A percentile compares a stretch with the other conserved stretches of the same genome.
phyloP scores from a whole-genome alignment of 371 early-diverging fungal species.

The Cokeromyces recurvatus region DNA sequence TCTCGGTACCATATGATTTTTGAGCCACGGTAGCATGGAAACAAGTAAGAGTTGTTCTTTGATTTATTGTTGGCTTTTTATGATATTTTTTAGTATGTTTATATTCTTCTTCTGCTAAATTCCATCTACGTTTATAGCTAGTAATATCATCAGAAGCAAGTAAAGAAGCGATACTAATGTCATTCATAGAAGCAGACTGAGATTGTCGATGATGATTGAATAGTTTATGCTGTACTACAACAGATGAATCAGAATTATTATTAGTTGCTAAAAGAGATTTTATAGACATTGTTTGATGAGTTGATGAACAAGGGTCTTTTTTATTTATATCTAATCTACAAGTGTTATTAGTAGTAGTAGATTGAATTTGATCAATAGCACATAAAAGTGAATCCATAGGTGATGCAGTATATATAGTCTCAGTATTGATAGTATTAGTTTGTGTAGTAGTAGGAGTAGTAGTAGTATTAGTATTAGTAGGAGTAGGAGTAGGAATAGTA shows the following conservation, averaged over 20 bases:
- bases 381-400: conserved; percentile 17
- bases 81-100: not conserved
- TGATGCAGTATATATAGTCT: too few species aligned
- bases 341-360: not conserved
- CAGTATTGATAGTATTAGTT: too few species aligned
- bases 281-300: conserved; percentile 26
- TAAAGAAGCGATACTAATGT: conserved; percentile 15
- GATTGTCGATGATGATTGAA: conserved; percentile 14
- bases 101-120: conserved; percentile 1
- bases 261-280: conserved; percentile 20
- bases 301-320: not conserved
- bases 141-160: conserved; percentile 15
- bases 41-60: conserved; percentile 51
- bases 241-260: not conserved
- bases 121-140: conserved; percentile 12
- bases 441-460: not conserved
- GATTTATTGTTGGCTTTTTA: not conserved
- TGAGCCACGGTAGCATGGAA: conserved; percentile 72
- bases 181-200: conserved; percentile 9
- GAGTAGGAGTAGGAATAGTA: conserved; percentile 8
- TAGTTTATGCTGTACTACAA: too few species aligned
- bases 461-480: not conserved
- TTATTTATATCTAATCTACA: not conserved
- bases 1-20: conserved; percentile 87
- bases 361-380: conserved; percentile 12